Evolutionary conservation across 129 eudicot genomes (phyloP).

Genomic region (Scalesia atractyloides): DNA sequence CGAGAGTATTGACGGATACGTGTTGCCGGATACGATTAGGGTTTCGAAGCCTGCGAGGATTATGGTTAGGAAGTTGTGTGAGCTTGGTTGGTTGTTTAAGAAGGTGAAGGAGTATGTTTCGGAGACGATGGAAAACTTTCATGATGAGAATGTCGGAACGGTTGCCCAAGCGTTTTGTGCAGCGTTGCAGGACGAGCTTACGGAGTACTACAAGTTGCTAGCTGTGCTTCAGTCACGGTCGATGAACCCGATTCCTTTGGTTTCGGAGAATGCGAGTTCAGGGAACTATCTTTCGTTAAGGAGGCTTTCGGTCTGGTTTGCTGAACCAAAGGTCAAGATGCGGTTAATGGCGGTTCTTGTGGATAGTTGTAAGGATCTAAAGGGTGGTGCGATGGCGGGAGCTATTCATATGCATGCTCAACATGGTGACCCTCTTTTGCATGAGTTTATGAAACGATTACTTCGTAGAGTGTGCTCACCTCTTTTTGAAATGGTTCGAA

Average conservation of each 20-base stretch:
- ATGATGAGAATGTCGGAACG: slow-evolving; percentile 87
- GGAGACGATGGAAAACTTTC: slow-evolving; percentile 66
- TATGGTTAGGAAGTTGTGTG: slow-evolving; percentile 75
- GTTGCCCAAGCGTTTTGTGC: slow-evolving; percentile 98
- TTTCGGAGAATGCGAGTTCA: slow-evolving; percentile 60
- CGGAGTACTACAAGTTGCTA: slow-evolving; percentile 82
- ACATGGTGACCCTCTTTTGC: slow-evolving; percentile 96
- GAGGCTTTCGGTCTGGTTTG: slow-evolving; percentile 92
- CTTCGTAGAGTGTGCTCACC: slow-evolving; percentile 95
- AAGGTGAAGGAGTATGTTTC: slow-evolving; percentile 81
- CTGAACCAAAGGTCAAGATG: slow-evolving; percentile 95
- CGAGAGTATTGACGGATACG: slow-evolving; percentile 61
- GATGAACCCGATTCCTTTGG: slow-evolving; percentile 84
- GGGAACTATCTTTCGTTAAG: slow-evolving; percentile 87
- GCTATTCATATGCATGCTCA: slow-evolving; percentile 98
- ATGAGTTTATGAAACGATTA: slow-evolving; percentile 84
- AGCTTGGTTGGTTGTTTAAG: slow-evolving; percentile 92
- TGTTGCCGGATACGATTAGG: slow-evolving; percentile 51
- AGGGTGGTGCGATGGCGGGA: slow-evolving; percentile 99
- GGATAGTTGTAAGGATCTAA: slow-evolving; percentile 77
- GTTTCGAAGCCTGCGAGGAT: slow-evolving; percentile 66
- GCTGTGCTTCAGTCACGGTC: slow-evolving; percentile 91
- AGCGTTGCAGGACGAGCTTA: slow-evolving; percentile 91
- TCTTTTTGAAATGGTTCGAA: slow-evolving; percentile 98
- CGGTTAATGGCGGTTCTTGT: slow-evolving; percentile 94